Evolutionary conservation across 495 filamentous ascomycete genomes (phyloP).

Genomic region (Trichoderma virens): DNA sequence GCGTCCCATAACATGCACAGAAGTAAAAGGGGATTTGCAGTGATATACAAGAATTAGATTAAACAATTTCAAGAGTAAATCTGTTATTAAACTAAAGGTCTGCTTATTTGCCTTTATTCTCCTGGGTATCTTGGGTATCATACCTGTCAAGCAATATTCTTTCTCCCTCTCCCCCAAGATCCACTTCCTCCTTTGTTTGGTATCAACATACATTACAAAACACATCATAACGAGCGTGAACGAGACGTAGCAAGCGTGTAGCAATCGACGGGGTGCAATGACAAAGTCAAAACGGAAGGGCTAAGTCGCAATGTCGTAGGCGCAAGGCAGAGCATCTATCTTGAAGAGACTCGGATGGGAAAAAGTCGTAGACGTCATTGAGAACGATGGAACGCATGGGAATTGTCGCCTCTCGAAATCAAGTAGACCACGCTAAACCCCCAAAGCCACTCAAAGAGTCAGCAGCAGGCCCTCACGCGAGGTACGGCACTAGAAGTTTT

Average conservation of each 20-base stretch:
- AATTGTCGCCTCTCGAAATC: slow-evolving; percentile 1
- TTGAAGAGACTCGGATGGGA: not conserved
- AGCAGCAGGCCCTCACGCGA: not conserved
- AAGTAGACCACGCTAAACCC: slow-evolving; percentile 5
- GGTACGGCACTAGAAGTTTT: slow-evolving; percentile 63
- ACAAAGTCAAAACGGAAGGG: not conserved
- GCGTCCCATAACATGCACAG: not conserved
- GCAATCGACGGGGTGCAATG: not conserved
- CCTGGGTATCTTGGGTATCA: slow-evolving; percentile 7
- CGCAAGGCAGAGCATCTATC: not conserved
- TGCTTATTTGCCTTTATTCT: not conserved
- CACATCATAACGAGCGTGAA: slow-evolving; percentile 5
- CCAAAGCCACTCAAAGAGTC: not conserved
- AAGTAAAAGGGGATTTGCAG: too few species aligned
- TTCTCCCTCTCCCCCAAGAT: not conserved
- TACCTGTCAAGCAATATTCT: not conserved
- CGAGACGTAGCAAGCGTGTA: not conserved
- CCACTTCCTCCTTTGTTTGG: not conserved
- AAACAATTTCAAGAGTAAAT: not conserved
- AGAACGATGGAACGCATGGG: slow-evolving; percentile 1
- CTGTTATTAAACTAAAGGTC: not conserved
- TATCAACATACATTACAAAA: not conserved
- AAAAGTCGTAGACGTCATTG: not conserved
- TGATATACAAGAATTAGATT: not conserved
- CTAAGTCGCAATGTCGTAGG: not conserved